Evolutionary conservation across 164 flowering plant genomes (phyloP), one percentile per base, ranked within the genome.

Genomic region (Tinospora cordifolia): DNA sequence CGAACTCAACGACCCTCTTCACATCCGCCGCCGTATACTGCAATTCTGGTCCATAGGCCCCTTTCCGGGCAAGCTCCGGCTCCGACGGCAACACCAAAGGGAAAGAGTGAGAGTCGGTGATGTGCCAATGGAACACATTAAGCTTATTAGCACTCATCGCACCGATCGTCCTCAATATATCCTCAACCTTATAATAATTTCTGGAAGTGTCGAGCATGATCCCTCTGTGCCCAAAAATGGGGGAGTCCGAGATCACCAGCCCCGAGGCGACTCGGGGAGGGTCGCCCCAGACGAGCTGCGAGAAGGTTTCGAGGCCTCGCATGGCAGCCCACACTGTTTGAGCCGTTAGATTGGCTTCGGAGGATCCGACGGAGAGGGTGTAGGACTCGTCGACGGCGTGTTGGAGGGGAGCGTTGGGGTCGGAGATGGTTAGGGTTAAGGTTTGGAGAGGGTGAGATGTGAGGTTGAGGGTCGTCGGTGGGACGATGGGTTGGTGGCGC

Each of bases 121-220:
- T 79, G 71, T 94, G 98, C 98, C 96, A 94, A 70, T 94, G 97
- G 64, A 94, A 94, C 39, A 91, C 97, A 74, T 90, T 91, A 25
- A 94, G 66, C 75, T 91, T 94, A 65, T 91, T 94, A 21, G 26
- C 64, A 58, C 96, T 80, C 96, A 94, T 87, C 7, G 87, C 93
- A 39, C 60, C 69, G 36, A 94, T 85, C 13, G 88, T 82, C 90
- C 96, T 82, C 77, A 84, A 1, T 10, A 94, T 78, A 70, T 90
- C 90, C 60, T 77, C 82, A 24, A 90, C 86, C 2, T 68, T 76
- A 64, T 84, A 91, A 72, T 68, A 93, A 71, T 91, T 91, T 75
- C 97, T 81, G 15, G 96, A 80, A 0, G 97, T 91, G 67, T 93
- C 97, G 60, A 93, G 75, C 81, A 88, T 22, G 17, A 91, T 1